Evolutionary conservation across 2,329 filamentous ascomycete species (phyloP).

Genomic region (Fusarium hainanense): DNA sequence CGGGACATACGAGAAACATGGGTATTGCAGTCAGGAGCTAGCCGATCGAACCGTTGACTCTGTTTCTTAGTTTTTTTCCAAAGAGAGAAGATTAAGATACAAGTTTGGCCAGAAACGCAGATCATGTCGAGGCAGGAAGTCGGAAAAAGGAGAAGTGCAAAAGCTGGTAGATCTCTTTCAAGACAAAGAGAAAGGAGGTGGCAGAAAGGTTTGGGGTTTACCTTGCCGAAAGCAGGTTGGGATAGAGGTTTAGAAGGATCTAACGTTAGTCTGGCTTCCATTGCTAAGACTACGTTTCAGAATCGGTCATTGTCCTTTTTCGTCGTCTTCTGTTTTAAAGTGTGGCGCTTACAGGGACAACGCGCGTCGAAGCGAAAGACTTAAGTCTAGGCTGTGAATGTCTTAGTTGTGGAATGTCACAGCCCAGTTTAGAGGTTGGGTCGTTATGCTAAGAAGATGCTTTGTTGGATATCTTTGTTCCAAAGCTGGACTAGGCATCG

Average conservation of each 20-base stretch:
- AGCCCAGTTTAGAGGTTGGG: slow-evolving; percentile 4
- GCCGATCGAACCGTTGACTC: neutral
- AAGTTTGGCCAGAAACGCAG: neutral
- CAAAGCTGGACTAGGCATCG: neutral
- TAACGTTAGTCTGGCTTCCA: slow-evolving; percentile 22
- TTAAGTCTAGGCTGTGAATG: slow-evolving; percentile 6
- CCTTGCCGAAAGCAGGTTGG: slow-evolving; percentile 12
- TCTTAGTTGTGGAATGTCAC: slow-evolving; percentile 33
- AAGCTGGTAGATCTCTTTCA: slow-evolving; percentile 1
- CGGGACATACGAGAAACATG: neutral
- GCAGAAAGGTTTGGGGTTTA: slow-evolving; percentile 9
- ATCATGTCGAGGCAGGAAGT: neutral
- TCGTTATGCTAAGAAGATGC: neutral
- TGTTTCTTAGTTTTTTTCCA: neutral
- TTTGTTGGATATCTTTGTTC: slow-evolving; percentile 24
- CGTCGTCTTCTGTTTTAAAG: neutral
- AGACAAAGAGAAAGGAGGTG: slow-evolving; percentile 24
- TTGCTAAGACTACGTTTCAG: slow-evolving; percentile 34
- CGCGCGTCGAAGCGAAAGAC: slow-evolving; percentile 27
- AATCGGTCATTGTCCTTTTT: slow-evolving; percentile 15
- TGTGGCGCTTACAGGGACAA: slow-evolving; percentile 28
- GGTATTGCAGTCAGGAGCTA: neutral
- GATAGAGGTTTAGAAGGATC: neutral
- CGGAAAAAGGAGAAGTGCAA: neutral
- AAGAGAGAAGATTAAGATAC: neutral